Evolutionary conservation across 495 filamentous ascomycete genomes (phyloP).

Genomic region (Xylaria bambusicola): DNA sequence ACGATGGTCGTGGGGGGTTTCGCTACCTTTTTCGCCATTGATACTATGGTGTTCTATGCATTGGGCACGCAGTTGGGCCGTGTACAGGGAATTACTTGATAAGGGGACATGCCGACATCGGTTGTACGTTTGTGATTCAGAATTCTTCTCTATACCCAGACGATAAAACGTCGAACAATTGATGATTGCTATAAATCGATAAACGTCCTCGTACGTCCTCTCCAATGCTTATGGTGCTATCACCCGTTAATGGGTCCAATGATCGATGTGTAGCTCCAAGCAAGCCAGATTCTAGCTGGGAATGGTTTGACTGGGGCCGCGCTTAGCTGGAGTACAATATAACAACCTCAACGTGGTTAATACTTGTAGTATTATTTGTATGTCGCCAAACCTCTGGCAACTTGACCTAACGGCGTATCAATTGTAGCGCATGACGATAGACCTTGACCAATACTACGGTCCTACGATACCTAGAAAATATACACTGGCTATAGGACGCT

Average conservation of each 20-base stretch:
- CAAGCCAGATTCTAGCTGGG: neutral
- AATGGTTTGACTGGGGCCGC: neutral
- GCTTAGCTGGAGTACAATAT: neutral
- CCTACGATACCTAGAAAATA: no score
- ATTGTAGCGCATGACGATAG: no score
- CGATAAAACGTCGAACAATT: neutral
- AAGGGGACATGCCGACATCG: neutral
- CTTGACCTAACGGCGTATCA: no score
- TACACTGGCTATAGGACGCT: no score
- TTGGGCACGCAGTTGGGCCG: neutral
- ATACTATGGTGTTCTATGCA: neutral
- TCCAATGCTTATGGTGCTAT: neutral
- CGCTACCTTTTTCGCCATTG: neutral
- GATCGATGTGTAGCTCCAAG: neutral
- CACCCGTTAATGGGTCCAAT: neutral
- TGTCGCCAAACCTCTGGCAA: no score
- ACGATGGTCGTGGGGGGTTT: constrained; percentile 5
- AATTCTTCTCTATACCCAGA: neutral
- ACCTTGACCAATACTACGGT: no score
- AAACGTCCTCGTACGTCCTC: neutral
- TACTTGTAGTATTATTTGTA: no score
- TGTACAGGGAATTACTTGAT: constrained; percentile 1
- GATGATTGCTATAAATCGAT: neutral
- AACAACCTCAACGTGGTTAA: no score
- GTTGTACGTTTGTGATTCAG: constrained; percentile 6